phyloP scores from a whole-genome alignment of 176 grass and related monocot genomes.

The Tillandsia leiboldiana region DNA sequence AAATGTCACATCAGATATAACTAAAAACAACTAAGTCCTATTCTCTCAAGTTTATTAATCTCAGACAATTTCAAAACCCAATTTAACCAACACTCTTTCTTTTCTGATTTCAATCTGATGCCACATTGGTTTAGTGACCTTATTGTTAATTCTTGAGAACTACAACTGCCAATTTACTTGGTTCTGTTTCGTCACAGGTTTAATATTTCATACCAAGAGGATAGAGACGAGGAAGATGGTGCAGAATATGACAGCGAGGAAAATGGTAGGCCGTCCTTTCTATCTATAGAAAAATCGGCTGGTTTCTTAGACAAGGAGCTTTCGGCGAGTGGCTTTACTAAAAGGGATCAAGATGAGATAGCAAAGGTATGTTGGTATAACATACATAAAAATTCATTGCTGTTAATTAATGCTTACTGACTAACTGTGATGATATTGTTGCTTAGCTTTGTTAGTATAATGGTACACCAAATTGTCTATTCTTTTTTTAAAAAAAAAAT shows the following conservation, averaged over 20 bases:
- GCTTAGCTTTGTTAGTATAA: neutral
- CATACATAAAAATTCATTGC: constrained; percentile 9
- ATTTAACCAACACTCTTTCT: too few relatives aligned
- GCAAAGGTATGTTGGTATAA: constrained; percentile 38
- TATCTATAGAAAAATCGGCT: constrained; percentile 45
- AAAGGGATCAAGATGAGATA: constrained; percentile 76
- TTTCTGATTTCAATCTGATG: too few relatives aligned
- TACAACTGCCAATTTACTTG: neutral
- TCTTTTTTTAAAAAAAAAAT: neutral
- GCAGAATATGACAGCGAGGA: constrained; percentile 42
- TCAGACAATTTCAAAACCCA: too few relatives aligned
- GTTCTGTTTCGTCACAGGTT: constrained; percentile 37
- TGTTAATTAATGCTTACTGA: neutral
- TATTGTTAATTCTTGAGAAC: neutral
- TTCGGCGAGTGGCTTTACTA: constrained; percentile 84
- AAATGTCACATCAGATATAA: too few relatives aligned
- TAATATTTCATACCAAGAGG: constrained; percentile 64
- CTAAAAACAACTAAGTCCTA: too few relatives aligned
- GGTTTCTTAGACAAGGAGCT: constrained; percentile 77
- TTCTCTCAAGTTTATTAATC: too few relatives aligned
- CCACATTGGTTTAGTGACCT: neutral
- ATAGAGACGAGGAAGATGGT: constrained; percentile 26
- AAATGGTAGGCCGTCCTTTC: constrained; percentile 54
- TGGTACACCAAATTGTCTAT: neutral
- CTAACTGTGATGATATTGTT: constrained; percentile 1